Evolutionary conservation across 129 eudicot genomes (phyloP).

Genomic region (Pulicaria dysenterica): DNA sequence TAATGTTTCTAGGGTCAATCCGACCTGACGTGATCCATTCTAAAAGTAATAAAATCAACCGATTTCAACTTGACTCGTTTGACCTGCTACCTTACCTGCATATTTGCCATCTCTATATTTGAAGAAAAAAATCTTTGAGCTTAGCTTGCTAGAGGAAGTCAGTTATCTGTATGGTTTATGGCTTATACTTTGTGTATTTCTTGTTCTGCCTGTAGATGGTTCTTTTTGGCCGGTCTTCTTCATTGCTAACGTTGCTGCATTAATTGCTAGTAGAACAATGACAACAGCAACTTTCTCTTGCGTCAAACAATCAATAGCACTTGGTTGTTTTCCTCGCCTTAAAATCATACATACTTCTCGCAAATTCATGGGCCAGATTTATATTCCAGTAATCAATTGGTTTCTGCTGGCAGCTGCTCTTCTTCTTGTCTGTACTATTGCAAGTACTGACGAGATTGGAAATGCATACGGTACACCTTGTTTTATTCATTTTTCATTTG

Average conservation of each 20-base stretch:
- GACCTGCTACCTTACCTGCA: not conserved
- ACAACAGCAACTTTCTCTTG: slow-evolving; percentile 94
- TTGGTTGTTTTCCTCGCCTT: slow-evolving; percentile 96
- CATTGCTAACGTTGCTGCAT: slow-evolving; percentile 84
- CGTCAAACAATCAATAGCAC: slow-evolving; percentile 87
- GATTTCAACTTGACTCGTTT: not conserved
- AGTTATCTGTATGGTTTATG: slow-evolving; percentile 7
- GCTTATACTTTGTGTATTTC: slow-evolving; percentile 19
- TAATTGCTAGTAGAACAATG: slow-evolving; percentile 93
- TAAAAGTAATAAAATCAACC: not conserved
- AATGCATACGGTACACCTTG: slow-evolving; percentile 83
- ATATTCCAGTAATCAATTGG: slow-evolving; percentile 94
- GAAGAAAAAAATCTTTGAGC: not conserved
- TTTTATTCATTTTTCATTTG: not conserved
- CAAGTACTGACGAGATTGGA: slow-evolving; percentile 83
- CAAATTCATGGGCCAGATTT: slow-evolving; percentile 96
- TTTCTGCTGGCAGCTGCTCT: slow-evolving; percentile 70
- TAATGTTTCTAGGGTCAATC: not conserved
- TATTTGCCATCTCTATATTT: not conserved
- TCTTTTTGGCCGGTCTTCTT: slow-evolving; percentile 85
- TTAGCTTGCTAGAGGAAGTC: slow-evolving; percentile 19
- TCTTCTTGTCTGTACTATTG: slow-evolving; percentile 72
- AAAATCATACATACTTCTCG: slow-evolving; percentile 92
- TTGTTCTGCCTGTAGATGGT: slow-evolving; percentile 59
- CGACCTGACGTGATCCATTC: not conserved